Evolutionary conservation across 23 red algal species (phyloP), one percentile per base, ranked within the genome.

Genomic region (Chondrus crispus): DNA sequence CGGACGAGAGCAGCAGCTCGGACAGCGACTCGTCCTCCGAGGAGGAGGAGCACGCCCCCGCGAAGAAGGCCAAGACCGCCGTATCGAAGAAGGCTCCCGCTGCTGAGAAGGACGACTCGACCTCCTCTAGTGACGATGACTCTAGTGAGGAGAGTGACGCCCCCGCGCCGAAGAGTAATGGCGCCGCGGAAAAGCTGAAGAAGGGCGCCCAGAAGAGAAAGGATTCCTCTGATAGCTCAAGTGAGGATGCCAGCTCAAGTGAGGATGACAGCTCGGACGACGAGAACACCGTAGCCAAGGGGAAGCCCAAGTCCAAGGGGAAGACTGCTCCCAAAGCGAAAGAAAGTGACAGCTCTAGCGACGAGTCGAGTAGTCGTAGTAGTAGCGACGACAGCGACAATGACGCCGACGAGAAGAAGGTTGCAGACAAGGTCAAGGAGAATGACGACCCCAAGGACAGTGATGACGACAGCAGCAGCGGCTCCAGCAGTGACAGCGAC

Each of bases 381-480:
- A 32, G 35, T 66, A 32, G 35, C 9, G 60, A 66, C 18, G 60
- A 66, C 7, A 66, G 18, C 35, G 60, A 66, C 35, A 8, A 66
- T 7, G 35, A 8, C 26, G 9, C 60, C 60, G 18, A 22, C 14
- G 37, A 10, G 39, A 87, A 87, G 46, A 19, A 22, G 39, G 30
- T 45, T 9, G 43, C 8, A 12, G 74, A 68, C 38, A 57, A 20
- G 29, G 46, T 11, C 39, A 53, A 62, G 20, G 46, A 11, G 22
- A n/a, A n/a, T n/a, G n/a, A n/a, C n/a, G n/a, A n/a, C n/a, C n/a
- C n/a, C n/a, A n/a, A n/a, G n/a, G 78, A 60, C 48, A 80, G 72
- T 28, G 70, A 47, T 62, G 48, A 89, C 4, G 70, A 63, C 71
- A 80, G 72, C n/a, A 73, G 80, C 6, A 64, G 72, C 53, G 64